Evolutionary conservation across 108 stramenopile species (phyloP).

Genomic region (Fistulifera solaris): DNA sequence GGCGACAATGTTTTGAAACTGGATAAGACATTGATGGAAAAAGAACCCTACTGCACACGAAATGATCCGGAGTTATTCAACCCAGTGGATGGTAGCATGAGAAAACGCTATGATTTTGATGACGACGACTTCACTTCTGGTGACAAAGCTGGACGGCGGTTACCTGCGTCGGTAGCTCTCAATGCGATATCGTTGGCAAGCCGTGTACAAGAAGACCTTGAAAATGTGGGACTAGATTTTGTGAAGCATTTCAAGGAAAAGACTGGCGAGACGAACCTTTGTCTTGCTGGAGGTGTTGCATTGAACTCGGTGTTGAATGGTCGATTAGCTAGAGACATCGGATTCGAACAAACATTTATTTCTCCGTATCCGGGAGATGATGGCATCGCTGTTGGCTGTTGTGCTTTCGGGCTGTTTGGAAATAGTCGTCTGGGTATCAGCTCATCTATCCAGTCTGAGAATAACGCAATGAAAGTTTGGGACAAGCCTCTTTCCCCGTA

Average conservation of each 20-base stretch:
- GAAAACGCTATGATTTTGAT: conserved; percentile 73
- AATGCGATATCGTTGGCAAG: conserved; percentile 71
- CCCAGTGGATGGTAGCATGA: conserved; percentile 38
- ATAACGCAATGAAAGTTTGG: conserved; percentile 25
- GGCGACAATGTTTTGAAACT: conserved; percentile 16
- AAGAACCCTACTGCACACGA: conserved; percentile 51
- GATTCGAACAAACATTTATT: conserved; percentile 77
- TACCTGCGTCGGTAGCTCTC: conserved; percentile 66
- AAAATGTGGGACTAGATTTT: conserved; percentile 76
- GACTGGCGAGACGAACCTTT: conserved; percentile 78
- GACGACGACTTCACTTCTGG: conserved; percentile 22
- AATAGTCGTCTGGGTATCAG: neutral
- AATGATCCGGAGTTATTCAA: conserved; percentile 76
- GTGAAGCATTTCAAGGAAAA: conserved; percentile 66
- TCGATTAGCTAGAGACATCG: conserved; percentile 63
- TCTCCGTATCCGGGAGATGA: conserved; percentile 93
- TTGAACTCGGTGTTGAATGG: conserved; percentile 92
- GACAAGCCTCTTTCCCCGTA: conserved; percentile 65
- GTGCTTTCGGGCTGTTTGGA: conserved; percentile 80
- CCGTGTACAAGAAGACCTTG: conserved; percentile 76
- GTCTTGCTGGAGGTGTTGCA: conserved; percentile 89
- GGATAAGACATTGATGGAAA: conserved; percentile 43
- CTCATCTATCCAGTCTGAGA: conserved; percentile 7
- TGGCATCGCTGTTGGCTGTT: conserved; percentile 90
- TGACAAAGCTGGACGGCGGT: conserved; percentile 20